These are phyloP conservation scores for Fraxinus sp. DNA, from an alignment of 305 asterid species.

Conservation along the genomic window DNA sequence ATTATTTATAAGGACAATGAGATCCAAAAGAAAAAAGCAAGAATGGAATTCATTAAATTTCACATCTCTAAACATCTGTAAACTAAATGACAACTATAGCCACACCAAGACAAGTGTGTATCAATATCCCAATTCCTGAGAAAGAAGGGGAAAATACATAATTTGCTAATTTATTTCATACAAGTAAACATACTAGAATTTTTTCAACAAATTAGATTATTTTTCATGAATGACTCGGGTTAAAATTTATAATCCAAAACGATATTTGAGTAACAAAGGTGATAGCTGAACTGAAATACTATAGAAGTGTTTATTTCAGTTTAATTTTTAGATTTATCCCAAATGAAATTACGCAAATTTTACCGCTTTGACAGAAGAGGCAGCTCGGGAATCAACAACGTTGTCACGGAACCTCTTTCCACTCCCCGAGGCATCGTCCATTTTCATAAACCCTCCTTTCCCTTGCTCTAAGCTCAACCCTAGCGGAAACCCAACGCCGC, in stretches of 20 bases:
- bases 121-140: neutral
- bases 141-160: neutral
- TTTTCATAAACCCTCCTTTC: slow-evolving; percentile 60
- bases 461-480: slow-evolving; percentile 90
- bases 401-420: slow-evolving; percentile 70
- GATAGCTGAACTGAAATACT: neutral
- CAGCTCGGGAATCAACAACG: slow-evolving; percentile 54
- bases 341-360: neutral
- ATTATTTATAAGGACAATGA: neutral
- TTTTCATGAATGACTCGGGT: neutral
- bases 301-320: neutral
- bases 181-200: neutral
- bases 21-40: slow-evolving; percentile 1
- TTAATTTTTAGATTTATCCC: slow-evolving; percentile 9
- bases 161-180: neutral
- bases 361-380: slow-evolving; percentile 39
- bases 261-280: neutral
- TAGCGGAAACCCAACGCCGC: slow-evolving; percentile 59
- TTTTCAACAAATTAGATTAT: neutral
- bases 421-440: slow-evolving; percentile 57
- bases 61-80: slow-evolving; percentile 5
- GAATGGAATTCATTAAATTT: neutral
- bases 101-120: neutral
- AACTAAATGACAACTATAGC: neutral
- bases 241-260: neutral